Evolutionary conservation across 768 basidiomycete species (phyloP).

Genomic region (Harrya chromipes): DNA sequence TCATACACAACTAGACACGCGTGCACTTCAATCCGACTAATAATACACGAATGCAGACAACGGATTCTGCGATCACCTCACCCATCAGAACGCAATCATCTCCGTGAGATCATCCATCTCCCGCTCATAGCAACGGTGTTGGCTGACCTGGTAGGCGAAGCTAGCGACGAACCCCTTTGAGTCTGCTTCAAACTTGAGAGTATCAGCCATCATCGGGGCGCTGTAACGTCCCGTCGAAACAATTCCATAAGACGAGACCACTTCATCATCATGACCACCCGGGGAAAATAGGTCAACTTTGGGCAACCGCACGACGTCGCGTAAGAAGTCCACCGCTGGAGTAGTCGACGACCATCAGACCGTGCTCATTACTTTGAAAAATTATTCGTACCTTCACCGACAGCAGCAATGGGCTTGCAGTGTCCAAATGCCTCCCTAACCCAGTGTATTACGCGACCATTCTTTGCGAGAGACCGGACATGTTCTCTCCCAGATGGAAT

Average conservation of each 20-base stretch:
- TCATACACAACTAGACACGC: not conserved
- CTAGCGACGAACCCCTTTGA: conserved; percentile 54
- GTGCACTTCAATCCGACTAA: not conserved
- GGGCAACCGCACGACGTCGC: conserved; percentile 44
- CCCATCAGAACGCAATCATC: conserved; percentile 45
- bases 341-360: not conserved
- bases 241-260: conserved; percentile 58
- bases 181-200: conserved; percentile 40
- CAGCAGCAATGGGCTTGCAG: conserved; percentile 76
- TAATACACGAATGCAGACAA: conserved; percentile 12
- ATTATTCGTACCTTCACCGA: conserved; percentile 51
- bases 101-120: conserved; percentile 55
- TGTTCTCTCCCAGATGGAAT: conserved; percentile 70
- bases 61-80: not conserved
- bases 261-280: conserved; percentile 30
- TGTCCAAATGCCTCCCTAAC: conserved; percentile 85
- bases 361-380: not conserved
- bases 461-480: conserved; percentile 51
- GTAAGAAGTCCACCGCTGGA: conserved; percentile 48
- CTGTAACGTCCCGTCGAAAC: conserved; percentile 58
- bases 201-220: conserved; percentile 38
- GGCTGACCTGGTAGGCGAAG: conserved; percentile 62
- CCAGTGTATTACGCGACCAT: conserved; percentile 78
- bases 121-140: conserved; percentile 62
- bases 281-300: conserved; percentile 41